Evolutionary conservation across 352 stramenopile genomes (phyloP).

Genomic region (Globisporangium alternatum): DNA sequence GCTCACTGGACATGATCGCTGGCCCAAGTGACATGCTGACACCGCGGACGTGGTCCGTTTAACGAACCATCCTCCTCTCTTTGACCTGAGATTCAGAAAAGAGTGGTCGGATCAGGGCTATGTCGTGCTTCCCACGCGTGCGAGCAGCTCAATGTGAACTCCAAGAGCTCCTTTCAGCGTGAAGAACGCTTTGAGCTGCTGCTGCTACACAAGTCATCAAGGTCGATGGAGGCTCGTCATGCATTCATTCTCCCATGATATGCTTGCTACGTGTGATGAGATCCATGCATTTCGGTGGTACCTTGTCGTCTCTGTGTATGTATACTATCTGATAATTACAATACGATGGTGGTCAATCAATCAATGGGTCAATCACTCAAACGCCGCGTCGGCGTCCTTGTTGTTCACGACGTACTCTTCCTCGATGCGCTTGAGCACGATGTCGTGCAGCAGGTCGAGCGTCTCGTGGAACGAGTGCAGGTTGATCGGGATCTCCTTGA

Average conservation of each 20-base stretch:
- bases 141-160: neutral
- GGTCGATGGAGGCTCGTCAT: no score
- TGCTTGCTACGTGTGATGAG: neutral
- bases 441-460: constrained; percentile 81
- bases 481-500: constrained; percentile 80
- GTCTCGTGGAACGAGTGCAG: constrained; percentile 86
- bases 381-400: neutral
- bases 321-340: constrained; percentile 1
- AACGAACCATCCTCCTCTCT: neutral
- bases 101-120: neutral
- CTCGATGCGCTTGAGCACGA: constrained; percentile 82
- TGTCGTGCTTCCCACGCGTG: no score
- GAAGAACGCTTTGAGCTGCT: no score
- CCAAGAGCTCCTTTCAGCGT: no score
- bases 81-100: constrained; percentile 4
- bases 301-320: neutral
- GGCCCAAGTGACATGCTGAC: neutral
- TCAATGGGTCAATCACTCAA: neutral
- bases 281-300: neutral
- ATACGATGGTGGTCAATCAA: neutral
- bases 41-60: constrained; percentile 2
- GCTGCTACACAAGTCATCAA: no score
- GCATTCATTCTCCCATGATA: no score
- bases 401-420: constrained; percentile 51
- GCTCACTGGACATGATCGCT: neutral